Evolutionary conservation across 371 early-diverging fungal species (phyloP), one percentile per base, ranked within the genome.

Genomic region (Syncephalastrum racemosum): DNA sequence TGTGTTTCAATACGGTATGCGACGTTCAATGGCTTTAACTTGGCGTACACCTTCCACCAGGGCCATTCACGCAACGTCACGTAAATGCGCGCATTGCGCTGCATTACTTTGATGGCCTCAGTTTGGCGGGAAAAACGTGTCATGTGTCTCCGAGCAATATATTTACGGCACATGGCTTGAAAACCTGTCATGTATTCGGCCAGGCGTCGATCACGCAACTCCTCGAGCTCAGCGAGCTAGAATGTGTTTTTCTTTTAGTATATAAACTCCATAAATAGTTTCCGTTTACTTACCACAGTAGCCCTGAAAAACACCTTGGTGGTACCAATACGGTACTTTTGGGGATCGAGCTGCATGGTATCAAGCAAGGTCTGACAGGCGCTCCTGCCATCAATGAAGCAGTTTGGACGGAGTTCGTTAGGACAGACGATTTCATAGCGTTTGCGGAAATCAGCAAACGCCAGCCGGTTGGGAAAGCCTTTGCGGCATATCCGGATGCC

Each of bases 291-390:
- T 65, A 95, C 82, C 60, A 99, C 97, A 8, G 99, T 98, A 23
- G 99, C 95, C 10, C 92, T 86, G 88, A 99, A 99, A 70, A 99
- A 99, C 22, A 99, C 95, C 70, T 97, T 99, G 54, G 91, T 93
- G 20, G 81, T 84, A 51, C 99, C 99, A 46, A 99, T 83, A 19
- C 94, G 87, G 70, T 92, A 99, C 64, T 89, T 85, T 7, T 81
- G 82, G 45, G 73, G 71, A 60, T 94, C 92, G 59, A 97, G 71
- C 47, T 80, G 63, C 50, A 96, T 66, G 0, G 79, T 71, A 20
- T 92, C 88, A 16, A 98, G 71, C 5, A 97, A 70, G 20, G 82
- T 70, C 56, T 89, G 85, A 1, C 92, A 87, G 4, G 94, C 93
- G 46, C 87, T 86, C 19, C 91, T 85, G 40, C 93, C 93, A 72